Evolutionary conservation across 169 alveolate species (phyloP), one percentile per base, ranked within the genome.

Genomic region (Ichthyophthirius multifiliis): DNA sequence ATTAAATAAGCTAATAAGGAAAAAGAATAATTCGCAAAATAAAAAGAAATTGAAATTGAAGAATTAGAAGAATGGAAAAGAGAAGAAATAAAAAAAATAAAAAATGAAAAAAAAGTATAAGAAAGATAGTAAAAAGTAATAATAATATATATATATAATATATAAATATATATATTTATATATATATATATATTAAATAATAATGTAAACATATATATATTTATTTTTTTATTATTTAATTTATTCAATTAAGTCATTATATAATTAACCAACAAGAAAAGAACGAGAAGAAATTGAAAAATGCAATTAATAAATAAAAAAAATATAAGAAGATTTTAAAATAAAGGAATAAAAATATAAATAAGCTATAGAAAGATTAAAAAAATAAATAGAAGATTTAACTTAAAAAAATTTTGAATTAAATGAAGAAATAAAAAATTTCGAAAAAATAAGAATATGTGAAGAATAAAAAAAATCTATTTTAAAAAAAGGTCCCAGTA

Each of bases 241-340:
- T n/a, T n/a, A n/a, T n/a, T n/a, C n/a, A n/a, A n/a, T n/a, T n/a
- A n/a, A 39, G 77, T 41, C 46, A 2, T 18, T 37, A 62, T 18
- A 73, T 32, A 81, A 55, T 44, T 15, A 71, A 31, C 76, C 82
- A 0, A 81, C 67, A 45, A 81, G 86, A 43, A 81, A 81, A 31
- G 86, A 81, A 27, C 47, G 86, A 73, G 86, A 81, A 81, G 81
- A 71, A 73, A 73, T 73, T 27, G 86, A 81, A 46, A 18, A 35
- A 37, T 27, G 67, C 16, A 81, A 81, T 37, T 31, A 74, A n/a
- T 43, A 44, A 12, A 44, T 71, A 3, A 15, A 81, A 20, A 67
- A 71, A 43, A 31, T 71, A 27, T 20, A 44, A 81, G 86, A 71
- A 73, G 82, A 81, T 10, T 37, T 30, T 10, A 81, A 81, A 20